These are phyloP conservation scores for Fusarium pseudograminearum DNA, from an alignment of 2,329 filamentous ascomycete species.

Conservation along the genomic window DNA sequence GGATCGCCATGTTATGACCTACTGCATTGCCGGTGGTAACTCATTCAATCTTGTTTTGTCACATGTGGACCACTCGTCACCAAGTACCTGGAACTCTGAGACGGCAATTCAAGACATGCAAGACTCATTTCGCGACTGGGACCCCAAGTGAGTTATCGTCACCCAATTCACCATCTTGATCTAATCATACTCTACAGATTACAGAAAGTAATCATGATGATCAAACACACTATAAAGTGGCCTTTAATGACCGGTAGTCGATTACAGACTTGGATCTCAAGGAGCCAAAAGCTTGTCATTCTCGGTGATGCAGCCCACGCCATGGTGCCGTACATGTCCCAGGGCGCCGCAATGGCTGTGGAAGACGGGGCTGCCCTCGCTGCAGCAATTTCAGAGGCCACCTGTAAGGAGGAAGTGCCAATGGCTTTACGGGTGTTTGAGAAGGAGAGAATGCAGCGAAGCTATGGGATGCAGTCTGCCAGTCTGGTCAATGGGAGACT, in stretches of 20 bases:
- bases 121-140: conserved; percentile 2
- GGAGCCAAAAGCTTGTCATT: not conserved
- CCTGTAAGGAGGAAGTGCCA: rapidly evolving
- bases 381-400: not conserved
- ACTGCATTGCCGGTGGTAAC: conserved; percentile 1
- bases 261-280: not conserved
- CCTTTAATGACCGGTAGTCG: not conserved
- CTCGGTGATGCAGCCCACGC: conserved; percentile 17
- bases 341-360: conserved; percentile 18
- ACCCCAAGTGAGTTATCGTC: not conserved
- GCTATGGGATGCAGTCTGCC: conserved; percentile 16
- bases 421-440: not conserved
- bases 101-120: conserved; percentile 2
- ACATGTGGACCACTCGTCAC: not conserved
- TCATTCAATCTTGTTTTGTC: conserved; percentile 19
- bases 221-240: not conserved
- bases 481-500: conserved; percentile 7
- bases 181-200: not conserved
- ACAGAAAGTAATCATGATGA: conserved; percentile 5
- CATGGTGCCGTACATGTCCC: conserved; percentile 21
- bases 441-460: conserved; percentile 14
- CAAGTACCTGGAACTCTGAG: not conserved
- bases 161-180: too few relatives aligned
- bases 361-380: conserved; percentile 10
- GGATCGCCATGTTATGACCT: conserved; percentile 14